Evolutionary conservation across 148 eudicot species (phyloP).

Genomic region (Fagopyrum homotropicum): DNA sequence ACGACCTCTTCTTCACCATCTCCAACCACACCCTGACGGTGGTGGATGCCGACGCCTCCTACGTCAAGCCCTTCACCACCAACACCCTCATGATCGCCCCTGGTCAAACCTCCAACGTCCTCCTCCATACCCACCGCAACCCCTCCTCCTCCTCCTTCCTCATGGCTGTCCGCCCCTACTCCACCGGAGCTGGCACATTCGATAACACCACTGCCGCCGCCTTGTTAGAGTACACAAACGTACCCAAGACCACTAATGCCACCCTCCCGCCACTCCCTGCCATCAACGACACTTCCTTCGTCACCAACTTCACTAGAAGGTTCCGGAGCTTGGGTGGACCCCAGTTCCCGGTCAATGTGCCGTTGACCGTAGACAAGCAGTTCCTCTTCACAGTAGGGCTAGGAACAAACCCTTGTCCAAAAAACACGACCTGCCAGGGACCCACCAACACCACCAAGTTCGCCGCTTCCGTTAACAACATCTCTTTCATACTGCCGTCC

Average conservation of each 20-base stretch:
- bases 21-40: slow-evolving; percentile 53
- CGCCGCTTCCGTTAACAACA: slow-evolving; percentile 46
- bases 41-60: slow-evolving; percentile 56
- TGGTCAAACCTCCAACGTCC: slow-evolving; percentile 66
- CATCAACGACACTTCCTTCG: slow-evolving; percentile 46
- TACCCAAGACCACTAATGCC: neutral
- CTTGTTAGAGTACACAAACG: slow-evolving; percentile 34
- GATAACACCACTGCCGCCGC: slow-evolving; percentile 56
- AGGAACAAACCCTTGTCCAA: slow-evolving; percentile 41
- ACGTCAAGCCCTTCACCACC: slow-evolving; percentile 52
- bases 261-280: slow-evolving; percentile 10
- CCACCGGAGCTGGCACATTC: slow-evolving; percentile 53
- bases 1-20: slow-evolving; percentile 57
- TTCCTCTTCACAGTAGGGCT: slow-evolving; percentile 58
- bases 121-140: slow-evolving; percentile 36
- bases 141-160: slow-evolving; percentile 28
- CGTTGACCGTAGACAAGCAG: slow-evolving; percentile 33
- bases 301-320: slow-evolving; percentile 28
- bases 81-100: slow-evolving; percentile 39
- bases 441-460: slow-evolving; percentile 48
- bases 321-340: slow-evolving; percentile 42
- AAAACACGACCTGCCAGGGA: slow-evolving; percentile 60
- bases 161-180: slow-evolving; percentile 61
- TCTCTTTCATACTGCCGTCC: slow-evolving; percentile 47
- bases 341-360: slow-evolving; percentile 42